Conservation (phyloP, 371 early-diverging fungal species). For the Sporodiniella umbellata region DNA sequence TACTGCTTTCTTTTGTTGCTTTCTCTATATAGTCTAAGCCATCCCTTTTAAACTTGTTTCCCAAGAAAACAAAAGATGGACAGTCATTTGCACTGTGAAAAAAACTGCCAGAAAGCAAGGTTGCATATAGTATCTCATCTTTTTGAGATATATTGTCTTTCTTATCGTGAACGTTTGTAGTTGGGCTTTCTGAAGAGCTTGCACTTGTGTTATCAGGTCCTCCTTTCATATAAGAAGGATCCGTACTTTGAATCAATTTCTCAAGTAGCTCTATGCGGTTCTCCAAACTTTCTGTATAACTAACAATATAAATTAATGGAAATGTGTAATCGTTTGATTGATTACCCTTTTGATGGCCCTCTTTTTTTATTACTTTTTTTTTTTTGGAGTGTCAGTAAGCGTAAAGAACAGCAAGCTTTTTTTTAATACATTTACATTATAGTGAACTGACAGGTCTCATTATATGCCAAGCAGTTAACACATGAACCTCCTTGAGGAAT, state of each 20-base stretch:
- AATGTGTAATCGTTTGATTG: neutral
- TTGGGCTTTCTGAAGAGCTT: neutral
- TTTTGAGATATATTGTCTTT: no score
- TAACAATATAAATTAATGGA: neutral
- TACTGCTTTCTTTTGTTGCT: conserved; percentile 1
- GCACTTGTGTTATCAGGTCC: conserved; percentile 4
- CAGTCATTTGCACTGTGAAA: no score
- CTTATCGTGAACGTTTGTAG: conserved; percentile 17
- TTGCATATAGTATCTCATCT: no score
- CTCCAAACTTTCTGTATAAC: conserved; percentile 32
- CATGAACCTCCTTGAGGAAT: conserved; percentile 26
- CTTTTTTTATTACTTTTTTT: conserved; percentile 25
- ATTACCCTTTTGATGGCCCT: conserved; percentile 37
- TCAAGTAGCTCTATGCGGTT: conserved; percentile 28
- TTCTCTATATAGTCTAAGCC: conserved; percentile 12
- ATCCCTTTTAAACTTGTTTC: no score
- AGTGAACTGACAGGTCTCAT: conserved; percentile 21
- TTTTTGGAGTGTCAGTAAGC: no score
- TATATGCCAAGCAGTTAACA: conserved; percentile 29
- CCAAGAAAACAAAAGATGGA: no score
- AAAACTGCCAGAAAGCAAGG: no score
- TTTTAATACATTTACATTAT: conserved; percentile 5
- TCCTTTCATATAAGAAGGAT: neutral
- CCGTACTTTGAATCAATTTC: neutral
- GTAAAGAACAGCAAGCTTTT: neutral